Base-by-base conservation (phyloP, 192 early-diverging fungal species). In the Umbelopsis isabellina region DNA sequence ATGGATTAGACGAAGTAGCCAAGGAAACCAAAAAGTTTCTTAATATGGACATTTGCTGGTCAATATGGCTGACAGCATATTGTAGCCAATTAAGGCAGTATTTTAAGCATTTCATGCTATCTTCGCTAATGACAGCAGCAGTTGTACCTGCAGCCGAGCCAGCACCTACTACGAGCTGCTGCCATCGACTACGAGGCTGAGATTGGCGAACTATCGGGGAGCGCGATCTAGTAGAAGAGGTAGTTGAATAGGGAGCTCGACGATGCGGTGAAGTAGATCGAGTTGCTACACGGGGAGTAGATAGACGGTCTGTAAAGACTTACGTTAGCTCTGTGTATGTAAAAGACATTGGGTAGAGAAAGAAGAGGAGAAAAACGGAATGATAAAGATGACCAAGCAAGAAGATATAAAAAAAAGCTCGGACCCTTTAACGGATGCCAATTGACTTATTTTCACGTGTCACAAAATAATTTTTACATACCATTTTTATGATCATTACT, bases 31-130 rank as follows among this genome's bases (percentile, higher is more conserved):
- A 66, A 47, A 87, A 84, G 33, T 81, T 72, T 13, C 85, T 83
- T 67, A 93, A 75, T 22, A 85, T 72, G 2, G 75, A 66, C 49
- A 93, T 92, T 51, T 93, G 91, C 44, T 85, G 84, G 4, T 83
- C 84, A n/a, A 93, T 86, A 46, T 91, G 87, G 22, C 86, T 85
- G 4, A 90, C 88, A 0, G 95, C 94, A 68, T 95, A 95, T 75
- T 89, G 87, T 3, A 97, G 81, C 92, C 92, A 96, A 71, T 92
- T 86, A 23, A 95, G 79, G 79, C 96, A 98, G 79, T 97, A 98
- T 72, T 90, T 87, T 48, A 98, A 77, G 65, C 89, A 91, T 69
- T 90, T 87, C 84, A 97, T 87, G 61, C 92, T 91, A 75, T 98
- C 95, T 68, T 96, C 94, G 68, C 91, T 92, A 27, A 95, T 86